Evolutionary conservation across 352 stramenopile genomes (phyloP), one percentile per base, ranked within the genome.

Genomic region (Pythium utonaiense): DNA sequence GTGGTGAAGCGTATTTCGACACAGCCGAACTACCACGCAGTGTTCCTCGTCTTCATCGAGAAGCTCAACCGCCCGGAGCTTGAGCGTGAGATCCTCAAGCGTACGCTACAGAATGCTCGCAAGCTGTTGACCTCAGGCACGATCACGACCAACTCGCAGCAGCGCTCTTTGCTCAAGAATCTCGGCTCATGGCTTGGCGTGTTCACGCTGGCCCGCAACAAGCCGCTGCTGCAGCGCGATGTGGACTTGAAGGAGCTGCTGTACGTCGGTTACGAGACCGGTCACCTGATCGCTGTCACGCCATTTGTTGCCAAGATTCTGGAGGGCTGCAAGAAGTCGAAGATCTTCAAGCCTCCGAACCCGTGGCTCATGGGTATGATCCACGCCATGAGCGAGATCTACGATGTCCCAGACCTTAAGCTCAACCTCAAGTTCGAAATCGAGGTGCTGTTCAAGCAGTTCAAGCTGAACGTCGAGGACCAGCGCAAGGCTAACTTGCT

Each of bases 371-470:
- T 99, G 96, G 96, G 96, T n/a, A 86, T 99, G 62, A 92, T 99
- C 33, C 86, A 97, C 70, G 91, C 98, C 9, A 98, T 99, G 78
- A 89, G 91, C 38, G 96, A 98, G 56, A 89, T 99, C 28, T 99
- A 99, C 72, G 91, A 98, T 63, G 95, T 99, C 6, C 90, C 98
- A n/a, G 96, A 99, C 63, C 83, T 99, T 42, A 99, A 99, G 72
- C 96, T 99, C 63, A 99, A 99, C 73, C 96, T 99, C 49, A 99
- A 99, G 69, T 99, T 99, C 72, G 97, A 99, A 74, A 98, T 99
- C 48, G 97, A 99, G 78, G 96, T 99, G 40, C 70, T 99, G 5
- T 99, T 97, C 80, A 99, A 99, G 75, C 98, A 98, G 75, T 94
- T 99, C 45, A 97, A 98, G 63, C 80, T 99, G 1, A 98, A 97